phyloP scores from a whole-genome alignment of 352 stramenopile genomes.

The Globisporangium uncinulatum region DNA sequence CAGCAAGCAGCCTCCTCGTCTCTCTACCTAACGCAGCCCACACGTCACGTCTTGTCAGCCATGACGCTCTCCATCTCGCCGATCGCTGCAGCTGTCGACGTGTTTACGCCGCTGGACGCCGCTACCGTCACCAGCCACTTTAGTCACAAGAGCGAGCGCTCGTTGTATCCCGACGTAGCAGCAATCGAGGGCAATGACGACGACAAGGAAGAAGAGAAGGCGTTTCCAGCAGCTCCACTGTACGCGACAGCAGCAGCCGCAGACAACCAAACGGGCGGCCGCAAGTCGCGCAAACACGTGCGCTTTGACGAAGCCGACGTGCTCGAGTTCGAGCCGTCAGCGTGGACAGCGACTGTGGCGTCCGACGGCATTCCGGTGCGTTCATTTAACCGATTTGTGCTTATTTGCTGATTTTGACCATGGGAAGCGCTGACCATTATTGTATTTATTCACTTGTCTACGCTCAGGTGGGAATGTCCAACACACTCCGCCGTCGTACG shows the following conservation, averaged over 20 bases:
- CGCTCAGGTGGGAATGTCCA: constrained; percentile 57
- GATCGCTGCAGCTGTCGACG: neutral
- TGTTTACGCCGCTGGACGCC: neutral
- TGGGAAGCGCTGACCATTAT: neutral
- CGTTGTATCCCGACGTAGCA: neutral
- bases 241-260: neutral
- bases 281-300: constrained; percentile 26
- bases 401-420: neutral
- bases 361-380: constrained; percentile 72
- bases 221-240: too few relatives aligned
- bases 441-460: too few relatives aligned
- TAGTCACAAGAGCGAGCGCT: too few relatives aligned
- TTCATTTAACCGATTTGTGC: neutral
- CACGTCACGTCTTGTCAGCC: neutral
- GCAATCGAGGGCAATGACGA: neutral
- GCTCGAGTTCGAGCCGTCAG: constrained; percentile 77
- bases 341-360: constrained; percentile 73
- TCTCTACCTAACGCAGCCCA: neutral
- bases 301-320: constrained; percentile 59
- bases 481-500: constrained; percentile 53
- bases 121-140: neutral
- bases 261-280: neutral
- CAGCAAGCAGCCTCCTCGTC: too few relatives aligned
- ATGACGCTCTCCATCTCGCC: constrained; percentile 4
- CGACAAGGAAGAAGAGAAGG: neutral